phyloP scores from a whole-genome alignment of 1,284 basidiomycete species.

The Trichosporon asahii region DNA sequence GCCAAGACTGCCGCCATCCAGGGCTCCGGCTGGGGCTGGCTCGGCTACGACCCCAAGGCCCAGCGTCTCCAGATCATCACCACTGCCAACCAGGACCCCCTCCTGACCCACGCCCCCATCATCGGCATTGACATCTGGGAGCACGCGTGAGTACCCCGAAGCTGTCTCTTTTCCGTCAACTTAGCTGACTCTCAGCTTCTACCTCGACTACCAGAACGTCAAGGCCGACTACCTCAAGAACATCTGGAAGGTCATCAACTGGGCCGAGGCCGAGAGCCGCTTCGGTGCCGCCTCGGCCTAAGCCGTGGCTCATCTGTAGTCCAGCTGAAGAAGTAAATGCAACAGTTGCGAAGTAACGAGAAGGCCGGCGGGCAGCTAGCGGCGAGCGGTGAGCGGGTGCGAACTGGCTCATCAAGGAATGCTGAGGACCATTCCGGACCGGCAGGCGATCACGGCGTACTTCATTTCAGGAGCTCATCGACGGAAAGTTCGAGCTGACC shows the following conservation, averaged over 20 bases:
- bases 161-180: too few relatives aligned
- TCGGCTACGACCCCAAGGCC: conserved; percentile 68
- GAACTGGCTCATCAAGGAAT: too few relatives aligned
- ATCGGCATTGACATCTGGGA: conserved; percentile 95
- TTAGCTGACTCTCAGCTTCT: conserved; percentile 53
- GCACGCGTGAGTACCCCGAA: conserved; percentile 42
- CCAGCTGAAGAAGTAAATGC: conserved; percentile 4
- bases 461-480: too few relatives aligned
- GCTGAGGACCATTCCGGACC: too few relatives aligned
- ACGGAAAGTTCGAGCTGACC: too few relatives aligned
- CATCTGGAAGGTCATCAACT: conserved; percentile 92
- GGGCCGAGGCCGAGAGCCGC: conserved; percentile 78
- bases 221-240: conserved; percentile 85
- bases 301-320: not conserved
- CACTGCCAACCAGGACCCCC: conserved; percentile 94
- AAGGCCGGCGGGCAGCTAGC: not conserved
- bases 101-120: conserved; percentile 81
- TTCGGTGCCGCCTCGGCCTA: conserved; percentile 57
- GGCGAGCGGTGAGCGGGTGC: too few relatives aligned
- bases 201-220: conserved; percentile 86
- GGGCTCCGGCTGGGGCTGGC: conserved; percentile 98
- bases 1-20: conserved; percentile 87
- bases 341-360: not conserved
- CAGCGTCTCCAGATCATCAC: conserved; percentile 84
- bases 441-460: too few relatives aligned